A percentile compares a stretch with the other conserved stretches of the same genome.
These are phyloP conservation scores for Umbelopsis ramanniana DNA, from an alignment of 192 early-diverging fungal species.

Conservation along the genomic window DNA sequence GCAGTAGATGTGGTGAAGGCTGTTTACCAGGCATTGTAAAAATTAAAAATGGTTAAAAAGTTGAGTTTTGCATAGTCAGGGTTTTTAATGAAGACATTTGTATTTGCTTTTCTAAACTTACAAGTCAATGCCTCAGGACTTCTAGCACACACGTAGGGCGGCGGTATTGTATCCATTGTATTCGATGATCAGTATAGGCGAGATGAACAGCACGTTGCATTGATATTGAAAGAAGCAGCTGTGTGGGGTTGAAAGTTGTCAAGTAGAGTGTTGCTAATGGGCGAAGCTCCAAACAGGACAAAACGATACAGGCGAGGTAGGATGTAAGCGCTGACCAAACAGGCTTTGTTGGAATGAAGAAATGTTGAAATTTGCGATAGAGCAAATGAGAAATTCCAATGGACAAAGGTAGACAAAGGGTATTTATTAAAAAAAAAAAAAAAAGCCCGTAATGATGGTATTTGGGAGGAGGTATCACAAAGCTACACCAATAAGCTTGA, in stretches of 20 bases:
- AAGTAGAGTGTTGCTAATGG: background rate
- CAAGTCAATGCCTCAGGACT: conserved; percentile 20
- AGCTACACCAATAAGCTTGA: background rate
- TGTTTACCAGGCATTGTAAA: background rate
- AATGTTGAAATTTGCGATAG: background rate
- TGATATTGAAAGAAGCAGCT: background rate
- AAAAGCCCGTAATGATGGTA: background rate
- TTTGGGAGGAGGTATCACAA: background rate
- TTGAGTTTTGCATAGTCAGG: too few species aligned
- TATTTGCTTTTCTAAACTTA: background rate
- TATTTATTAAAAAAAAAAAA: background rate
- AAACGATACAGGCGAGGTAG: background rate
- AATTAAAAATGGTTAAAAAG: background rate
- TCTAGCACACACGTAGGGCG: conserved; percentile 15
- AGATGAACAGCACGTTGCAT: background rate
- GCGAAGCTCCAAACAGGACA: background rate
- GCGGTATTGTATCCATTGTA: conserved; percentile 22
- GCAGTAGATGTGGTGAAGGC: conserved; percentile 13
- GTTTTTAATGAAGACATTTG: too few species aligned
- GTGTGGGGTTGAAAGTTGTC: background rate
- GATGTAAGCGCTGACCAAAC: background rate
- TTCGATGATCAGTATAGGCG: background rate
- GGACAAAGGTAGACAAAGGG: background rate
- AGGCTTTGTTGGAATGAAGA: background rate
- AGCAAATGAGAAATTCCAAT: conserved; percentile 1